phyloP scores from a whole-genome alignment of 495 filamentous ascomycete species.

The Aspergillus affinis region DNA sequence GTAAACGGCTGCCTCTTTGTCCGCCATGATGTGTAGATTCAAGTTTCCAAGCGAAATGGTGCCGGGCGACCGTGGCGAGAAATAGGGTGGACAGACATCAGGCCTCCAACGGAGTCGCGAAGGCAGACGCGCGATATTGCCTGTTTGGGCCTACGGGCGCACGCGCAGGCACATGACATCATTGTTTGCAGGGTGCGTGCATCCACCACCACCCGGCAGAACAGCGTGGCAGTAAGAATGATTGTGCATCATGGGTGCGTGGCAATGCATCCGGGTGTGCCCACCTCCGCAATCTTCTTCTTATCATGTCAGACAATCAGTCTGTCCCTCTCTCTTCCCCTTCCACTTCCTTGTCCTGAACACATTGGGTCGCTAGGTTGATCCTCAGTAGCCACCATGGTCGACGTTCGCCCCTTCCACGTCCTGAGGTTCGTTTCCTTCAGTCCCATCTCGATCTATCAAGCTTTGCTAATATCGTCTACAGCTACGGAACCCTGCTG shows the following conservation, averaged over 20 bases:
- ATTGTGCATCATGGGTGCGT: neutral
- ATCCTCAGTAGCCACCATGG: conserved; percentile 24
- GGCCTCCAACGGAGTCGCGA: conserved; percentile 10
- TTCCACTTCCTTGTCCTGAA: neutral
- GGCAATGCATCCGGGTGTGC: neutral
- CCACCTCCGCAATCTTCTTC: neutral
- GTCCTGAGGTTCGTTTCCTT: conserved; percentile 60
- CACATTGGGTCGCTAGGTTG: neutral
- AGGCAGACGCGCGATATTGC: conserved; percentile 53
- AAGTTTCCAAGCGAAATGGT: conserved; percentile 1
- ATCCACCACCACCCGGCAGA: too few relatives aligned
- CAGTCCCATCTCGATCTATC: conserved; percentile 7
- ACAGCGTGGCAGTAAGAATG: conserved; percentile 17
- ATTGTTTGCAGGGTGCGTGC: conserved; percentile 15
- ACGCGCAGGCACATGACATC: conserved; percentile 50
- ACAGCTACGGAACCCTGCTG: conserved; percentile 75
- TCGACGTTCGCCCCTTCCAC: conserved; percentile 70
- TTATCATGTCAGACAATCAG: neutral
- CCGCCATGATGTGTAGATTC: conserved; percentile 62
- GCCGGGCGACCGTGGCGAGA: neutral
- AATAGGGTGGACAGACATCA: conserved; percentile 13
- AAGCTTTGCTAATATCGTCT: conserved; percentile 22
- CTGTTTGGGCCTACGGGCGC: conserved; percentile 30
- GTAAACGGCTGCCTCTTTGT: conserved; percentile 92
- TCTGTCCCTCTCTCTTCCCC: neutral